Conservation (phyloP, 345 rosid species). For the Populus deltoides region DNA sequence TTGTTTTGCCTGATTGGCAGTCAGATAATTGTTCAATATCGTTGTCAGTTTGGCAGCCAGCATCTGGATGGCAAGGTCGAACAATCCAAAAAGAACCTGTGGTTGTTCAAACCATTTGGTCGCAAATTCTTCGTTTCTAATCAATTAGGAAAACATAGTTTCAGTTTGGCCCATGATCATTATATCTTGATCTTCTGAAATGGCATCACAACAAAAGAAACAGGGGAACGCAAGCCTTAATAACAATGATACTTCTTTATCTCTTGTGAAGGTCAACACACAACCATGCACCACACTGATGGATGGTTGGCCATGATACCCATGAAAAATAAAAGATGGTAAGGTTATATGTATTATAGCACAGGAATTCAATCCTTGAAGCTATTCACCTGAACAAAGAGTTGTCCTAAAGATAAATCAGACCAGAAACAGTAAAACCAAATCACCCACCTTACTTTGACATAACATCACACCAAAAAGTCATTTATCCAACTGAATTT, state of each 20-base stretch:
- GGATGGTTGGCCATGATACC: neutral
- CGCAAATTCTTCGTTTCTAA: neutral
- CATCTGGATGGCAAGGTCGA: neutral
- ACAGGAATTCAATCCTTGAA: neutral
- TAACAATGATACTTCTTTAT: neutral
- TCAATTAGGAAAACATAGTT: neutral
- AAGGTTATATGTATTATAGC: neutral
- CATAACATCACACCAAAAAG: too few species aligned
- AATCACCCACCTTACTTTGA: neutral
- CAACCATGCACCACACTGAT: neutral
- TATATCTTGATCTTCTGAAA: neutral
- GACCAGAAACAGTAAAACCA: neutral
- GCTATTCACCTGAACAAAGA: neutral
- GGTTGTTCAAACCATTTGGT: neutral
- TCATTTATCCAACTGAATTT: too few species aligned
- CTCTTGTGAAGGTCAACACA: neutral
- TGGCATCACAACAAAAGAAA: neutral
- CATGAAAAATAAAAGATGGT: neutral
- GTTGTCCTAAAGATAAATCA: neutral
- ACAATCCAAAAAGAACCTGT: neutral
- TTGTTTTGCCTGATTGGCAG: slow-evolving; percentile 43
- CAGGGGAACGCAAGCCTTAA: neutral
- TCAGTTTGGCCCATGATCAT: neutral
- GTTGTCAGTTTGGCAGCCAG: slow-evolving; percentile 5
- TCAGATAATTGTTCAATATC: slow-evolving; percentile 27